Conservation (phyloP, 805 yeast genomes). For the Sporopachydermia lactativora region DNA sequence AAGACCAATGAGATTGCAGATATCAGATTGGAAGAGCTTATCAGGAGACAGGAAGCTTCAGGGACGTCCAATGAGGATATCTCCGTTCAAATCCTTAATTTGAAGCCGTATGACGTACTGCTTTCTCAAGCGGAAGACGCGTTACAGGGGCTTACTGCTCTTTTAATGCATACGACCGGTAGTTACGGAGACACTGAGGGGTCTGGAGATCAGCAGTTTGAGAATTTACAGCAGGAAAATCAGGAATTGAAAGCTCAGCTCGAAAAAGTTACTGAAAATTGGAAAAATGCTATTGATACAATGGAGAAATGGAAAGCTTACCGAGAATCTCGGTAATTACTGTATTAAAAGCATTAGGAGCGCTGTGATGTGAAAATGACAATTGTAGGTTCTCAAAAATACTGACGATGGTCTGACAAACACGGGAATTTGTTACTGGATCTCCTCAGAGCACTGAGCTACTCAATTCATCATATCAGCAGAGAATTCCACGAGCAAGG, state of each 20-base stretch:
- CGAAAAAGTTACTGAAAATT: conserved; percentile 11
- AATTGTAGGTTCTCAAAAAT: too few species aligned
- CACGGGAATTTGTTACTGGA: too few species aligned
- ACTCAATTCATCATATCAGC: too few species aligned
- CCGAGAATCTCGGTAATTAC: conserved; percentile 5
- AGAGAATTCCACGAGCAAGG: too few species aligned
- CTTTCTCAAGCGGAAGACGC: conserved; percentile 6
- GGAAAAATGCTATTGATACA: conserved; percentile 15
- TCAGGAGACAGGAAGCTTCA: not conserved
- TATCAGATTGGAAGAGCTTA: not conserved
- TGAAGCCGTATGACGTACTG: not conserved
- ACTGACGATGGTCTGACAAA: too few species aligned
- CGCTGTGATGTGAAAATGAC: too few species aligned
- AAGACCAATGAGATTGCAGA: too few species aligned
- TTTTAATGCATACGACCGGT: not conserved
- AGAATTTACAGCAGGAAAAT: conserved; percentile 8
- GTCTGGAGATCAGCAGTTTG: too few species aligned
- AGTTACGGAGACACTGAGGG: conserved; percentile 4
- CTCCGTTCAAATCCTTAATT: not conserved
- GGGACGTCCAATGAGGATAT: not conserved
- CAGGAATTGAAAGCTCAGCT: conserved; percentile 11
- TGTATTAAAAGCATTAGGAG: not conserved
- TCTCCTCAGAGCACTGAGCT: too few species aligned
- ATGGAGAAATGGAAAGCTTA: conserved; percentile 17
- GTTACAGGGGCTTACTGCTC: conserved; percentile 5